Conservation (phyloP, 257 asterid genomes). For the Oldenlandia corymbosa region DNA sequence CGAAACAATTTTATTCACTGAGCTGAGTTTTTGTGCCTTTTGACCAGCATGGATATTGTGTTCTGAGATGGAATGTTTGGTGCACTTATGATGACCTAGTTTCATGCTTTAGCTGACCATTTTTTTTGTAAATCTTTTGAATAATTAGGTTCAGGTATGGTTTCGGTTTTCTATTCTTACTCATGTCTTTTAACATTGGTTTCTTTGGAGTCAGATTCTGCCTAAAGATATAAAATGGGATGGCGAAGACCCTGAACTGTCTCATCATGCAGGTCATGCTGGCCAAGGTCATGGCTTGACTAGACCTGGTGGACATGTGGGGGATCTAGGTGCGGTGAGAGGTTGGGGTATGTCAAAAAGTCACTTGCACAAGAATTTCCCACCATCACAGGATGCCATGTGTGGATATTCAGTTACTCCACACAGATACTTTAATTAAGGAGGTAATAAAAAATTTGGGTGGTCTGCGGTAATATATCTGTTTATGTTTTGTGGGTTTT, state of each 20-base stretch:
- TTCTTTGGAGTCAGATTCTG: constrained; percentile 54
- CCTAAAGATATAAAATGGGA: constrained; percentile 88
- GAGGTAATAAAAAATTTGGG: constrained; percentile 47
- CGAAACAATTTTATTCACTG: no score
- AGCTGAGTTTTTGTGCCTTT: no score
- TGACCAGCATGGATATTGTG: no score
- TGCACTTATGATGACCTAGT: no score
- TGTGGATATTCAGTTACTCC: constrained; percentile 79
- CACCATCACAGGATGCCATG: constrained; percentile 63
- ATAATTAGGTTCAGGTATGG: not conserved
- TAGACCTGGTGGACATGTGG: constrained; percentile 64
- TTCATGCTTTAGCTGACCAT: no score
- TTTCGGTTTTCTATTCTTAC: not conserved
- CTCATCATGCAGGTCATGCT: constrained; percentile 63
- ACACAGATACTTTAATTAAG: constrained; percentile 74
- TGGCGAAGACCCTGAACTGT: constrained; percentile 74
- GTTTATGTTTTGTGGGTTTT: constrained; percentile 8
- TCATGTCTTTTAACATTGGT: not conserved
- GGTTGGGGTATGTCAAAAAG: constrained; percentile 73
- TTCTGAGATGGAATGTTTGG: no score
- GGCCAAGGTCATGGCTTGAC: constrained; percentile 64
- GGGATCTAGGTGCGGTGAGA: constrained; percentile 63
- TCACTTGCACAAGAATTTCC: constrained; percentile 69
- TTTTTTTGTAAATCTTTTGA: no score
- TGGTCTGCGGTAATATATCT: not conserved